phyloP scores from a whole-genome alignment of 2,329 filamentous ascomycete species.

The Fusarium subglutinans region DNA sequence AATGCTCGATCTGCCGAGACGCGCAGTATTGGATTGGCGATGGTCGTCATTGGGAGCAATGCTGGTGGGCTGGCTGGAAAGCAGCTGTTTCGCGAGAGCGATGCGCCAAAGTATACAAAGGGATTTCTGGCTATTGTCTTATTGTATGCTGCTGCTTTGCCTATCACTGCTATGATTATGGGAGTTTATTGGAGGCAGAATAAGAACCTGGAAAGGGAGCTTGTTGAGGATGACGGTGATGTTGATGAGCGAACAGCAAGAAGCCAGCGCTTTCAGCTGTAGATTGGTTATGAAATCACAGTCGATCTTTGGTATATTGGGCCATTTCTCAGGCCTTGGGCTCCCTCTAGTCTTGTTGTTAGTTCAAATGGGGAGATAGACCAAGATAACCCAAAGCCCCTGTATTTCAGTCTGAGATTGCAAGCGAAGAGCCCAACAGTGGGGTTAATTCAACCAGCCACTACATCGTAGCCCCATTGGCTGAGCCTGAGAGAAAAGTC shows the following conservation, averaged over 20 bases:
- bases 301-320: neutral
- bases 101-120: constrained; percentile 29
- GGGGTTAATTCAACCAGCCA: neutral
- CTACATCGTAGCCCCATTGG: neutral
- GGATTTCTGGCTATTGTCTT: constrained; percentile 33
- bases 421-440: neutral
- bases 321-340: neutral
- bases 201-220: constrained; percentile 2
- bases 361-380: neutral
- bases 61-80: constrained; percentile 34
- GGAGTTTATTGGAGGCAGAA: constrained; percentile 38
- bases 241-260: neutral
- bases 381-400: no score
- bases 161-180: constrained; percentile 27
- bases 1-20: constrained; percentile 24
- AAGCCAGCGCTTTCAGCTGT: neutral
- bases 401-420: neutral
- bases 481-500: neutral
- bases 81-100: constrained; percentile 35
- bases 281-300: neutral
- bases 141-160: constrained; percentile 29
- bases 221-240: neutral
- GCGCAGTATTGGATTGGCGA: constrained; percentile 33
- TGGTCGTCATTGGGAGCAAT: constrained; percentile 42
- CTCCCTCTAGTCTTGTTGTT: no score